Conservation (phyloP, 306 rosid species). For the Quercus rubra region DNA sequence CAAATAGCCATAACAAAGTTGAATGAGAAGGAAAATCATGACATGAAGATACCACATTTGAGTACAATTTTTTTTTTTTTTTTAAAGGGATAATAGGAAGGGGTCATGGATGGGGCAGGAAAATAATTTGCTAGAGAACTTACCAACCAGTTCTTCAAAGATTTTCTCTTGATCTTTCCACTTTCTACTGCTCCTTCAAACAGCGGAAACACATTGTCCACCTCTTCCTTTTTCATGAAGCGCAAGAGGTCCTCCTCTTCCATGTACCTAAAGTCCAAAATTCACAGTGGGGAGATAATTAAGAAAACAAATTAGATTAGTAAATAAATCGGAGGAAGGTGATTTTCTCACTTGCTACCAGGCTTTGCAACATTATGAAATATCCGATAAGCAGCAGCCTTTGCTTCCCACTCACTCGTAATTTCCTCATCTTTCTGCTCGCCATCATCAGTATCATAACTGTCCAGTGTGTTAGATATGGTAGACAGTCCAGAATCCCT, state of each 20-base stretch:
- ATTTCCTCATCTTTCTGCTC: slow-evolving; percentile 57
- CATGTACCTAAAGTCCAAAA: slow-evolving; percentile 46
- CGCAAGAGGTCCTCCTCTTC: slow-evolving; percentile 75
- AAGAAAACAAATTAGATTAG: neutral
- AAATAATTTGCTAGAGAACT: neutral
- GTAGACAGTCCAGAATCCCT: slow-evolving; percentile 67
- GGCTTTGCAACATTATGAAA: slow-evolving; percentile 70
- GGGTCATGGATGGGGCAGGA: neutral
- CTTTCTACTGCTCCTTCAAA: slow-evolving; percentile 75
- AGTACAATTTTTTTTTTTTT: neutral
- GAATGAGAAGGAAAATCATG: neutral
- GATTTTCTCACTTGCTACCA: slow-evolving; percentile 49
- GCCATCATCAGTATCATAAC: slow-evolving; percentile 37
- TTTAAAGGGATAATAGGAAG: neutral
- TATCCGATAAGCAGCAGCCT: slow-evolving; percentile 62
- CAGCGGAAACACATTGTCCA: slow-evolving; percentile 56
- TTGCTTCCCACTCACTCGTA: slow-evolving; percentile 80
- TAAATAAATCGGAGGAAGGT: neutral
- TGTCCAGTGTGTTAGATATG: slow-evolving; percentile 45
- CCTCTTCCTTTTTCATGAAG: slow-evolving; percentile 66
- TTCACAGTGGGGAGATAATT: slow-evolving; percentile 14
- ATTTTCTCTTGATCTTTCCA: slow-evolving; percentile 66
- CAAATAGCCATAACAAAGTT: neutral
- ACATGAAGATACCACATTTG: neutral
- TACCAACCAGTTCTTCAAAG: slow-evolving; percentile 83